Evolutionary conservation across 2,329 filamentous ascomycete species (phyloP), one percentile per base, ranked within the genome.

Genomic region (Colletotrichum tofieldiae): DNA sequence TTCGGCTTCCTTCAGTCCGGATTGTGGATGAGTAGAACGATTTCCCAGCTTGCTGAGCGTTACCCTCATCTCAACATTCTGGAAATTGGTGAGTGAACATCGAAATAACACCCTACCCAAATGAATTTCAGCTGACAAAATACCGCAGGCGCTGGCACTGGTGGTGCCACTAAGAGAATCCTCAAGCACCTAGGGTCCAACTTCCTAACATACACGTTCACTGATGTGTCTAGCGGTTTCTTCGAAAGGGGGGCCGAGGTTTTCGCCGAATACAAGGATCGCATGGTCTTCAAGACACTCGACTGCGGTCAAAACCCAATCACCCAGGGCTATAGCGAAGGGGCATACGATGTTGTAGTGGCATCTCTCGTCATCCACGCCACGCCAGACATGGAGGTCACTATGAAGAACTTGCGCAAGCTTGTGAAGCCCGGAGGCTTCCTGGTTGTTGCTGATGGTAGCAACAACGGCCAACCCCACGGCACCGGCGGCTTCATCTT

Each of bases 71-170:
- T 63, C 5, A 51, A 63, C 60, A 29, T 63, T 12, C 29, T 63
- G n/a, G 45, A 63, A 26, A 63, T 63, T 18, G 60, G 60, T 51
- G 26, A 63, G 32, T 35, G 11, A 14, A 8, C 20, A 23, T 16
- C 18, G 5, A n/a, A 39, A 12, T 47, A 18, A 41, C 1, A 20
- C 23, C 23, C 23, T 16, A 56, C 7, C 2, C 5, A 39, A 2
- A 5, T 12, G 7, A 12, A 29, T 14, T 16, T 54, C 26, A 6
- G 11, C 39, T 41, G 2, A 41, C 39, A 14, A 41, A 3, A 9
- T 6, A 18, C 16, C 9, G n/a, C n/a, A 56, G 84, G 85, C 37
- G 85, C 82, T 9, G 85, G 85, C 0, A 86, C 83, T 2, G 86
- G 84, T 2, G 80, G 80, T 23, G 64, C 29, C 18, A 70, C 55